Evolutionary conservation across 2,329 filamentous ascomycete species (phyloP), one percentile per base, ranked within the genome.

Genomic region (Neofusicoccum sp.): DNA sequence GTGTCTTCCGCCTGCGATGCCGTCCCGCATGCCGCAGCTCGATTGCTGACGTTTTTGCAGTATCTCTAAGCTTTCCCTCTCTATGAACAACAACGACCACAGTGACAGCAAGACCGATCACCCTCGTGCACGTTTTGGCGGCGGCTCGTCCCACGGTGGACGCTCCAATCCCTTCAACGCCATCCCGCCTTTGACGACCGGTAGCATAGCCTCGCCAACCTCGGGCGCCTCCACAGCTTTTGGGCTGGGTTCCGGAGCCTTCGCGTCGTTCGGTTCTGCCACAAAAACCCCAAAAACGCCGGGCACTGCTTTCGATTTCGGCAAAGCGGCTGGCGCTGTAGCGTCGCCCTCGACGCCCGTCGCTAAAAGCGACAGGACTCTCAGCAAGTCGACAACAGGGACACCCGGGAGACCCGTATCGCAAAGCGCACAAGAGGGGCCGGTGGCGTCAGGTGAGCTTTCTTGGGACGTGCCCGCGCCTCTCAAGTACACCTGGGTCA

Each of bases 171-270:
- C 91, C 26, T 93, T 96, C 80, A 89, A 86, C 75, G 81, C 86
- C 68, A 85, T 90, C 67, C 86, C 90, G 51, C 88, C 89, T 63
- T 85, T 89, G 69, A 86, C 85, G 63, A 84, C 83, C 54, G 85
- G 84, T 51, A 73, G 70, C 61, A 80, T 92, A 60, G 83, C 88
- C 36, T 93, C 91, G 8, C 91, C 92, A 12, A 91, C 89, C 11
- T 83, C 85, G 58, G 84, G 84, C 67, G 91, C 90, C 60, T 92
- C 91, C 16, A 93, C 89, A 70, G 93, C 93, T 62, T 99, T 99
- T 77, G 93, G 92, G 54, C 81, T 99, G 63, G 95, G 95, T 41
- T 96, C 91, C 16, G 95, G 95, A 68, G 95, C 95, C 60, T 99
- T 99, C 75, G 93, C 93, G 40, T 96, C 93, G n/a, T 96, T 96